These are phyloP conservation scores for Lotus japonicus DNA, from an alignment of 306 rosid species.

Conservation along the genomic window DNA sequence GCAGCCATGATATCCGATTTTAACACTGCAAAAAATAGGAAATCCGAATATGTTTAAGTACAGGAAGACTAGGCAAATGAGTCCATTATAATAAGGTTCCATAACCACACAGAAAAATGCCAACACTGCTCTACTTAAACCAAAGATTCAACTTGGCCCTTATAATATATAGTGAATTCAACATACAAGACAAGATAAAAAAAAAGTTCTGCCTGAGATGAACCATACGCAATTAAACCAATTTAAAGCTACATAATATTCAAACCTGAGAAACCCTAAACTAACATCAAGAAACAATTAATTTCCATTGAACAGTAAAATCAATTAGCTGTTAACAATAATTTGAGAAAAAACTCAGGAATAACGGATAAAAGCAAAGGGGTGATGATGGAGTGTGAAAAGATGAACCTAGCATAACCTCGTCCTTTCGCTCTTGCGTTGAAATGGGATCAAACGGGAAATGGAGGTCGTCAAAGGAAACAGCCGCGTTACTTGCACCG, in stretches of 20 bases:
- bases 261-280: conserved; percentile 11
- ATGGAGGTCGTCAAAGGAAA: conserved; percentile 58
- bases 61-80: neutral
- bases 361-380: neutral
- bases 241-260: conserved; percentile 10
- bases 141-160: conserved; percentile 11
- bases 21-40: conserved; percentile 41
- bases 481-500: conserved; percentile 39
- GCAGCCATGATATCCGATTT: conserved; percentile 75
- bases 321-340: neutral
- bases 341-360: neutral
- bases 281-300: neutral
- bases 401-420: conserved; percentile 64
- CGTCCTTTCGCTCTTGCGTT: conserved; percentile 67
- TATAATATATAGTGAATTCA: neutral
- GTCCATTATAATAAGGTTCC: neutral
- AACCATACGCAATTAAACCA: neutral
- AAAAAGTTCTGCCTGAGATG: neutral
- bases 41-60: neutral
- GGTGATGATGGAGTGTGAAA: neutral
- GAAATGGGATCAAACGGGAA: conserved; percentile 58
- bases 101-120: neutral
- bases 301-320: neutral
- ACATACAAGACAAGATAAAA: neutral
- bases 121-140: neutral